These are phyloP conservation scores for Penicillium malachiteum DNA, from an alignment of 495 filamentous ascomycete species.

Conservation along the genomic window DNA sequence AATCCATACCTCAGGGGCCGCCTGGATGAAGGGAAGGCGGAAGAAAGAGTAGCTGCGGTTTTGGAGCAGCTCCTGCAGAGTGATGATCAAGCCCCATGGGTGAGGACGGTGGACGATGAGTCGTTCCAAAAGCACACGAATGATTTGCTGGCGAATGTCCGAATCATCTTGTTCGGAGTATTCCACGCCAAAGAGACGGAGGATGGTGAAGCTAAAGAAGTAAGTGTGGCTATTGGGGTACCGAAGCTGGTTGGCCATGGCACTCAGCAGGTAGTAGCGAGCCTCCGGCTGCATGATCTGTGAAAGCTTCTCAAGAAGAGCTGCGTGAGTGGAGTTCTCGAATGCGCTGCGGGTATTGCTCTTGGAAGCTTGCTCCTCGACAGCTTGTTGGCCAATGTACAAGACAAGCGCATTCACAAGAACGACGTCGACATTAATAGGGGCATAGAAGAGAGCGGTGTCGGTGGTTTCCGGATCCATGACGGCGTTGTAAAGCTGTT, in stretches of 20 bases:
- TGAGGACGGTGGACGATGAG: slow-evolving; percentile 89
- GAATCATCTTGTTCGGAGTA: slow-evolving; percentile 72
- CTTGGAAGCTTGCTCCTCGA: slow-evolving; percentile 55
- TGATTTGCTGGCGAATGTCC: slow-evolving; percentile 86
- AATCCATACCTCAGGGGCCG: slow-evolving; percentile 70
- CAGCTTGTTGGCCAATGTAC: slow-evolving; percentile 74
- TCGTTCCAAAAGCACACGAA: slow-evolving; percentile 81
- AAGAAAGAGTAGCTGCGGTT: slow-evolving; percentile 88
- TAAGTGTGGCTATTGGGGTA: slow-evolving; percentile 87
- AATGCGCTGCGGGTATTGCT: slow-evolving; percentile 61
- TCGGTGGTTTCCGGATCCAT: slow-evolving; percentile 52
- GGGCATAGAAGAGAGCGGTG: slow-evolving; percentile 58
- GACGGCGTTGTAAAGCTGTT: slow-evolving; percentile 67
- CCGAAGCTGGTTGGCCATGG: slow-evolving; percentile 88
- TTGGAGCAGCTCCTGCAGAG: slow-evolving; percentile 85
- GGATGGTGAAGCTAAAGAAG: slow-evolving; percentile 85
- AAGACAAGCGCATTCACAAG: slow-evolving; percentile 81
- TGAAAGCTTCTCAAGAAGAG: slow-evolving; percentile 71
- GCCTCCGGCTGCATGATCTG: slow-evolving; percentile 72
- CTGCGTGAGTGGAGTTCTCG: slow-evolving; percentile 68
- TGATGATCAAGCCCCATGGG: slow-evolving; percentile 93
- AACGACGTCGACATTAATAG: slow-evolving; percentile 63
- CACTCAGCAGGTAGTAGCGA: slow-evolving; percentile 79
- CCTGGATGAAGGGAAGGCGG: slow-evolving; percentile 87
- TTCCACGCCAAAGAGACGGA: slow-evolving; percentile 82